Evolutionary conservation across 768 basidiomycete genomes (phyloP), one percentile per base, ranked within the genome.

Genomic region (Hortiboletus flavorubellus): DNA sequence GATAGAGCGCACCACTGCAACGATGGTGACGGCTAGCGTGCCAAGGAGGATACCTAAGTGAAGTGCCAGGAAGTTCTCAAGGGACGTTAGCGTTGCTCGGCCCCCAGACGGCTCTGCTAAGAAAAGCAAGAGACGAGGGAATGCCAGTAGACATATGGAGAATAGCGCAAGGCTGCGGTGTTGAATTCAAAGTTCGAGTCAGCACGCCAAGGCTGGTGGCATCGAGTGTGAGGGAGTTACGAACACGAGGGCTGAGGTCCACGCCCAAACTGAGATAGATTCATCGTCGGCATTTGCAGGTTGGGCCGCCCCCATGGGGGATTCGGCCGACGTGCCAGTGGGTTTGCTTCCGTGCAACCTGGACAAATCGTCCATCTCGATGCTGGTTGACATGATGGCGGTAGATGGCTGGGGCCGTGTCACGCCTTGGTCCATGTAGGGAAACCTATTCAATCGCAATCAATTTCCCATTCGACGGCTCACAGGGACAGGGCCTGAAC

Each of bases 61-160:
- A n/a, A 80, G 66, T 14, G 84, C 76, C 42, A 93, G 79, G 70
- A 86, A 90, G 23, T 76, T 72, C 65, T 92, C 90, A 34, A 92
- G 76, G 3, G 82, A 72, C 3, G 89, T 88, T 46, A 90, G 76
- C 18, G 69, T 62, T 31, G 69, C 70, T 45, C 78, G 74, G 11
- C 72, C 72, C 9, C 69, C 70, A 46, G 73, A 69, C 3, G 79
- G 73, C 53, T 80, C 78, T 12, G 87, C 77, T 50, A 89, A 71
- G 68, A 91, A 89, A 48, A 90, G 78, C 33, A 91, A 73, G 46
- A 91, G 65, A 30, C 82, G 79, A 51, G 90, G 89, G 56, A 78
- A 86, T 33, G 81, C 63, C 4, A 80, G 64, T 46, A 83, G 71
- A 60, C 71, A 70, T 26, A 67, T 49, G 43, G 77, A 70, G 50